A percentile compares a stretch with the other conserved stretches of the same genome.
These are phyloP conservation scores for Mycena albidolilacea DNA, from an alignment of 768 basidiomycete genomes.

Conservation along the genomic window DNA sequence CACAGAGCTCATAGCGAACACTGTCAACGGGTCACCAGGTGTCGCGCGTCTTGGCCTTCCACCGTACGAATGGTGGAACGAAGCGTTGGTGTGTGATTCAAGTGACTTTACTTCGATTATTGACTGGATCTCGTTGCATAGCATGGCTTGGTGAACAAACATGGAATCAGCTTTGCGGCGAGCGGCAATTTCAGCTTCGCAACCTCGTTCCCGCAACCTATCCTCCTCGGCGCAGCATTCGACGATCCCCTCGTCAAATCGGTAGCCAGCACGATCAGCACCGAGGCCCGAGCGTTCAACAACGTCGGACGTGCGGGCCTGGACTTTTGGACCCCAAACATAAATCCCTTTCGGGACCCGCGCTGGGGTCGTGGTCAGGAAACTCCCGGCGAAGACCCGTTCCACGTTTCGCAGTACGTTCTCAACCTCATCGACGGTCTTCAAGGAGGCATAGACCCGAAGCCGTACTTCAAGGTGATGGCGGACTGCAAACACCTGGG, in stretches of 20 bases:
- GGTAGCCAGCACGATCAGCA: conserved; percentile 66
- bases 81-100: conserved; percentile 51
- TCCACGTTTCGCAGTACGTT: conserved; percentile 54
- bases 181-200: conserved; percentile 69
- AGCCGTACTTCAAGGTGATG: conserved; percentile 64
- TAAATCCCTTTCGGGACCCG: conserved; percentile 70
- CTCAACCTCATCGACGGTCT: conserved; percentile 65
- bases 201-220: conserved; percentile 72
- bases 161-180: conserved; percentile 64
- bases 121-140: neutral
- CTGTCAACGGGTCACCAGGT: conserved; percentile 64
- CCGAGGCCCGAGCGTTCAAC: conserved; percentile 72
- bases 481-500: conserved; percentile 75
- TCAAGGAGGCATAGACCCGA: conserved; percentile 70
- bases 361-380: conserved; percentile 69
- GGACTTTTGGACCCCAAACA: conserved; percentile 72
- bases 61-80: conserved; percentile 74
- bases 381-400: conserved; percentile 73
- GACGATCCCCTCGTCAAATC: conserved; percentile 65
- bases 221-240: conserved; percentile 67
- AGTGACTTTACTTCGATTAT: conserved; percentile 66
- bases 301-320: conserved; percentile 67
- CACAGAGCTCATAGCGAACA: conserved; percentile 66
- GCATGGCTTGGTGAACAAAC: conserved; percentile 35
- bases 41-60: conserved; percentile 72